Evolutionary conservation across 2,329 filamentous ascomycete genomes (phyloP), one percentile per base, ranked within the genome.

Genomic region (Colletotrichum sp.): DNA sequence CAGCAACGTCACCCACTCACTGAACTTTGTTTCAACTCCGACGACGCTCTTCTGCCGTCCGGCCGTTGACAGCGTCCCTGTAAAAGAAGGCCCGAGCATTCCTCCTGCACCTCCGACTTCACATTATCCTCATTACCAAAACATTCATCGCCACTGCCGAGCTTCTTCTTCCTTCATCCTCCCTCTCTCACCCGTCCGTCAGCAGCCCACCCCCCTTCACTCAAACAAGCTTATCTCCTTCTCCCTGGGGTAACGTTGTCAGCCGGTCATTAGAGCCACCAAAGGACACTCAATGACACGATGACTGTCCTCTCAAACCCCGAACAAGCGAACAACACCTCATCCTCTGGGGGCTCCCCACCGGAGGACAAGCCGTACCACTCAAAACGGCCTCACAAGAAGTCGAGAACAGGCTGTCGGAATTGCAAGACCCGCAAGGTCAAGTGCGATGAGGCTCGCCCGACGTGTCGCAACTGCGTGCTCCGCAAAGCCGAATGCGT

Each of bases 361-460:
- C 52, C 63, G 32, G 74, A 76, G 26, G 74, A 76, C 16, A 76
- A 74, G 48, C 74, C 84, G 2, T 89, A 86, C 68, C 83, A 87
- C 71, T 77, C 86, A 66, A 92, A 91, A 80, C 86, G 89, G 13
- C 89, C 89, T 64, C 90, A 92, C 80, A 89, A 85, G 78, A 92
- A 92, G 81, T 90, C 89, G 2, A 84, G 90, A 34, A 83, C 85
- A 4, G 90, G 89, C 7, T 92, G 90, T 78, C 83, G 83, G 76
- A 89, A 88, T 79, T 92, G 90, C 85, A 92, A 91, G 82, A 81
- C 82, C 18, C 87, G 90, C 71, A 90, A 89, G 81, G 88, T 90
- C 70, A 91, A 90, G 82, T 91, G 90, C 81, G 87, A 90, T 75
- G 89, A 92, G 79, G 83, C 79, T 7, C 86, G 84, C 32, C 90